These are phyloP conservation scores for Dryadomyces quercivorus DNA, from an alignment of 2,329 filamentous ascomycete species.

Conservation along the genomic window DNA sequence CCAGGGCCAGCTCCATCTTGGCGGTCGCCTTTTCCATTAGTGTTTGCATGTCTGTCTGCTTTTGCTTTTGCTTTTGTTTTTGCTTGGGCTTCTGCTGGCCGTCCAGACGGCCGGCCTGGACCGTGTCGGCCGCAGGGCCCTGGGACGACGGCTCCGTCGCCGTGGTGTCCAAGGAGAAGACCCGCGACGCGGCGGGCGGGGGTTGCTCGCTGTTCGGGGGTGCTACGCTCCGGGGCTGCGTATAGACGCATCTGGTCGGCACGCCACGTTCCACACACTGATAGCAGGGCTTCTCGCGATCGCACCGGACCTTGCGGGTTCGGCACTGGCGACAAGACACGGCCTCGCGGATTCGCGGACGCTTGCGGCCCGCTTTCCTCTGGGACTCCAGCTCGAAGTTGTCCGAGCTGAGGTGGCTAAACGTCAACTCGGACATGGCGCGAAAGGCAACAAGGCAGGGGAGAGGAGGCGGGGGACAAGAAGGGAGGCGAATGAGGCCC, in stretches of 20 bases:
- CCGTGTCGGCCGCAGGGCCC: too few relatives aligned
- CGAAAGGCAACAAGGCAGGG: too few relatives aligned
- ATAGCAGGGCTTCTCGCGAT: constrained; percentile 5
- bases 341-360: constrained; percentile 4
- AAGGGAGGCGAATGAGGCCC: not conserved
- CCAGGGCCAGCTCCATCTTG: too few relatives aligned
- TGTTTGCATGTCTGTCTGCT: too few relatives aligned
- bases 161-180: too few relatives aligned
- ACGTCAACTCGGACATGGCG: constrained; percentile 5
- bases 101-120: too few relatives aligned
- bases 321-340: constrained; percentile 7
- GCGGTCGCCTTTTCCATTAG: too few relatives aligned
- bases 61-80: too few relatives aligned
- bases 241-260: constrained; percentile 4
- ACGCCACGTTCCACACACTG: constrained; percentile 1
- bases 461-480: too few relatives aligned
- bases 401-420: constrained; percentile 9
- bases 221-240: not conserved
- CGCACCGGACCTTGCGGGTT: constrained; percentile 6
- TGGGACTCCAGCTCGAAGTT: constrained; percentile 6
- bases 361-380: constrained; percentile 8
- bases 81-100: too few relatives aligned
- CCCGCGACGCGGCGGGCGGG: too few relatives aligned
- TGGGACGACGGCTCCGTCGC: not conserved
- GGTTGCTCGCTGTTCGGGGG: not conserved